Conservation (phyloP, 306 rosid genomes). For the Acacia confusa region DNA sequence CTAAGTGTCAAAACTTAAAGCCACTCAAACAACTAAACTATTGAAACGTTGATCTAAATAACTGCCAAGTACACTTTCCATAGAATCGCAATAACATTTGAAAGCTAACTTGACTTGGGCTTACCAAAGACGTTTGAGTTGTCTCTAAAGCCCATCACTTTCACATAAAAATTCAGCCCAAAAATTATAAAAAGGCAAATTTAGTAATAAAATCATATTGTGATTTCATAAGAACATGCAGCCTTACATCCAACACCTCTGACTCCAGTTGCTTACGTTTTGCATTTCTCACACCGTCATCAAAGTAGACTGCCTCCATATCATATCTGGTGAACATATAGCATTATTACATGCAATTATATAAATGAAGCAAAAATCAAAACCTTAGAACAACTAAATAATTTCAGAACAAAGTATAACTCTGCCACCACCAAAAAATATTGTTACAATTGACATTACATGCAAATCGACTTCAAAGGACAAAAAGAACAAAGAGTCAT, state of each 20-base stretch:
- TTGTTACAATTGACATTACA: neutral
- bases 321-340: conserved; percentile 64
- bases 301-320: conserved; percentile 68
- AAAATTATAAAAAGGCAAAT: conserved; percentile 8
- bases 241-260: conserved; percentile 68
- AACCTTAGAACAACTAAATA: conserved; percentile 2
- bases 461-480: conserved; percentile 15
- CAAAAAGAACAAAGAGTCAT: conserved; percentile 6
- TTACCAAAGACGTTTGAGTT: conserved; percentile 14
- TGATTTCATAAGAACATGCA: neutral
- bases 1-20: neutral
- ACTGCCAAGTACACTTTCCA: neutral
- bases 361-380: neutral
- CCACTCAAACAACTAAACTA: neutral
- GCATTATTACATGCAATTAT: conserved; percentile 11
- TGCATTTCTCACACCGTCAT: conserved; percentile 72
- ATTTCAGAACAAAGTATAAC: conserved; percentile 20
- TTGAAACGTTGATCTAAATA: neutral
- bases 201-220: conserved; percentile 7
- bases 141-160: neutral
- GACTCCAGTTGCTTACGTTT: conserved; percentile 66
- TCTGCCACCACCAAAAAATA: neutral
- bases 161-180: conserved; percentile 21
- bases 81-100: neutral
- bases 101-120: neutral